phyloP scores from a whole-genome alignment of 345 rosid species.

The Syzygium aromaticum region DNA sequence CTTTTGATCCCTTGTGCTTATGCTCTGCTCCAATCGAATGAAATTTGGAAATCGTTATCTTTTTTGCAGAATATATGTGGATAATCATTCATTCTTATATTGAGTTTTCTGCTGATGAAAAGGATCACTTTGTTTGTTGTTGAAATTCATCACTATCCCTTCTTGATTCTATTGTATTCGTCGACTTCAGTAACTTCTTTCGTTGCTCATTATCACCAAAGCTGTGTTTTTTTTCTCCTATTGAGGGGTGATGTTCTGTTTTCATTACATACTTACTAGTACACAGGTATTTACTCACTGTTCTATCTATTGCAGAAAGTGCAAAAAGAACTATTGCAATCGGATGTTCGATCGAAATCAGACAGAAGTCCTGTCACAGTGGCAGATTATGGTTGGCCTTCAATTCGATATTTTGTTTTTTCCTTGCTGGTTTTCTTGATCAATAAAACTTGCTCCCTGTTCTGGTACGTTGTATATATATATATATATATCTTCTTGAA shows the following conservation, averaged over 20 bases:
- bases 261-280: not conserved
- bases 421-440: not conserved
- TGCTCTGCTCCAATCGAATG: not conserved
- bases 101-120: not conserved
- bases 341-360: slow-evolving; percentile 86
- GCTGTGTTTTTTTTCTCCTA: not conserved
- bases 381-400: slow-evolving; percentile 83
- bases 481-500: not conserved
- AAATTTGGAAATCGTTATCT: not conserved
- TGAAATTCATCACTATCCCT: not conserved
- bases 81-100: not conserved
- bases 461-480: not conserved
- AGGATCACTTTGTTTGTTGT: not conserved
- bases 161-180: not conserved
- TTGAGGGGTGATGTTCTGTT: not conserved
- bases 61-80: not conserved
- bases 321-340: slow-evolving; percentile 70
- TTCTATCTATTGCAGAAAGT: slow-evolving; percentile 48
- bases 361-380: slow-evolving; percentile 93
- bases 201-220: not conserved
- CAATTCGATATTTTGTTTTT: not conserved
- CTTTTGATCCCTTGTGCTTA: not conserved
- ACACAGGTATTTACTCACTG: not conserved
- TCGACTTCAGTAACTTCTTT: not conserved
- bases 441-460: not conserved